These are phyloP conservation scores for Cardiospermum halicacabum DNA, from an alignment of 345 rosid genomes.

Conservation along the genomic window DNA sequence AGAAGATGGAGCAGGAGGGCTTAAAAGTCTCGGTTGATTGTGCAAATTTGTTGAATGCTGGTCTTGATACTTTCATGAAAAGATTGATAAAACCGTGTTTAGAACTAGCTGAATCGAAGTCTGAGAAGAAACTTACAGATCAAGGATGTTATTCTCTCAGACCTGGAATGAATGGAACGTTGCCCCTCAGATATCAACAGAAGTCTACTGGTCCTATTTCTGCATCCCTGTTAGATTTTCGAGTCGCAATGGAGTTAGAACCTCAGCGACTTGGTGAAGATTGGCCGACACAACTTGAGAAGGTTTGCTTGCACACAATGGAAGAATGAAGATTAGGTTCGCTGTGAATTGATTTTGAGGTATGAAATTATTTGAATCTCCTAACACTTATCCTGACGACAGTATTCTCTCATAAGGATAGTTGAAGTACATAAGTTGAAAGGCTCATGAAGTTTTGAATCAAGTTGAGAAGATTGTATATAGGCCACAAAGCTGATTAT, in stretches of 20 bases:
- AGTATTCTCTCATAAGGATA: constrained; percentile 9
- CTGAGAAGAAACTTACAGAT: constrained; percentile 15
- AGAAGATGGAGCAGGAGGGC: constrained; percentile 39
- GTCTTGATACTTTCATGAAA: constrained; percentile 53
- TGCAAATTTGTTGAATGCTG: constrained; percentile 48
- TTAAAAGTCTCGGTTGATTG: constrained; percentile 46
- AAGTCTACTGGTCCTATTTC: constrained; percentile 16
- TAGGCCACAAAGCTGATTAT: constrained; percentile 23
- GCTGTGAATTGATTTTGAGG: not conserved
- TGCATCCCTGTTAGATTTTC: constrained; percentile 56
- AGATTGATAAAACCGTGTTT: constrained; percentile 65
- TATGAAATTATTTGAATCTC: constrained; percentile 10
- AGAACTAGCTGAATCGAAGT: constrained; percentile 45
- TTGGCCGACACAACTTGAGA: constrained; percentile 55
- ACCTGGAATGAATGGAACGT: constrained; percentile 15
- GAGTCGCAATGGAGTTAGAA: constrained; percentile 52
- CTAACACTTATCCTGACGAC: constrained; percentile 21
- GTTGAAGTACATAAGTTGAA: constrained; percentile 24
- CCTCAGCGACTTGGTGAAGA: constrained; percentile 51
- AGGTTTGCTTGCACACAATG: constrained; percentile 29
- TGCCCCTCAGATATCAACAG: constrained; percentile 17
- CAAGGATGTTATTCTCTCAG: constrained; percentile 11
- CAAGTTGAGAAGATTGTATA: constrained; percentile 29
- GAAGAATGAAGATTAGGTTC: constrained; percentile 19
- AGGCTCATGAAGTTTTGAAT: constrained; percentile 20